Percentiles rank a stretch among this genome's conserved stretches.
Conservation (phyloP, 768 basidiomycete genomes). For the Saitozyma sp. region DNA sequence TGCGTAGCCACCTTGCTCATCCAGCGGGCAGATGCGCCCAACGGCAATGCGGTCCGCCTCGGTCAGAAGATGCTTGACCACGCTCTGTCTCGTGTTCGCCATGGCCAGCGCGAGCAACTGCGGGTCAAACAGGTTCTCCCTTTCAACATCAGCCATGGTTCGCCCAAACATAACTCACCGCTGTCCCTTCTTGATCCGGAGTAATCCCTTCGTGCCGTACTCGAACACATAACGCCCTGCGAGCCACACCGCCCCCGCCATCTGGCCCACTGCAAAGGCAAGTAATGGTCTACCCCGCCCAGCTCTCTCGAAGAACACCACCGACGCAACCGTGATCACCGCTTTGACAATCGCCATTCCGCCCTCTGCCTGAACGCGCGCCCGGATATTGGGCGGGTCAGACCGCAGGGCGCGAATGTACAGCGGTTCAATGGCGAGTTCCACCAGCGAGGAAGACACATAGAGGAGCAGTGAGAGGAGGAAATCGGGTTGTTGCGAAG, state of each 20-base stretch:
- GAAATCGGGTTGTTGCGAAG: conserved; percentile 68
- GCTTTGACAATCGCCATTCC: conserved; percentile 74
- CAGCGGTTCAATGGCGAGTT: conserved; percentile 79
- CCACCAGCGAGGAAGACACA: conserved; percentile 69
- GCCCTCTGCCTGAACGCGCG: conserved; percentile 84
- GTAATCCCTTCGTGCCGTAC: conserved; percentile 28
- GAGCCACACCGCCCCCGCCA: conserved; percentile 67
- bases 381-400: conserved; percentile 63
- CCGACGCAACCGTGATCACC: conserved; percentile 65
- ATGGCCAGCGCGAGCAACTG: conserved; percentile 64
- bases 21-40: conserved; percentile 75
- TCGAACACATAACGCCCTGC: conserved; percentile 61
- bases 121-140: conserved; percentile 22
- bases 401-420: conserved; percentile 68
- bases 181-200: conserved; percentile 1
- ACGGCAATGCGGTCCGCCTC: conserved; percentile 92
- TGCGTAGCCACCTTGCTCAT: conserved; percentile 92
- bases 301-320: conserved; percentile 54
- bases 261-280: conserved; percentile 84
- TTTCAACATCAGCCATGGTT: conserved; percentile 6
- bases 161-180: not conserved
- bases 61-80: conserved; percentile 91
- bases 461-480: conserved; percentile 66
- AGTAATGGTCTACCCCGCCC: conserved; percentile 59
- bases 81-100: conserved; percentile 82